A percentile compares a stretch with the other conserved stretches of the same genome.
Conservation (phyloP, 192 early-diverging fungal genomes). For the Globomyces pollinis-pini region DNA sequence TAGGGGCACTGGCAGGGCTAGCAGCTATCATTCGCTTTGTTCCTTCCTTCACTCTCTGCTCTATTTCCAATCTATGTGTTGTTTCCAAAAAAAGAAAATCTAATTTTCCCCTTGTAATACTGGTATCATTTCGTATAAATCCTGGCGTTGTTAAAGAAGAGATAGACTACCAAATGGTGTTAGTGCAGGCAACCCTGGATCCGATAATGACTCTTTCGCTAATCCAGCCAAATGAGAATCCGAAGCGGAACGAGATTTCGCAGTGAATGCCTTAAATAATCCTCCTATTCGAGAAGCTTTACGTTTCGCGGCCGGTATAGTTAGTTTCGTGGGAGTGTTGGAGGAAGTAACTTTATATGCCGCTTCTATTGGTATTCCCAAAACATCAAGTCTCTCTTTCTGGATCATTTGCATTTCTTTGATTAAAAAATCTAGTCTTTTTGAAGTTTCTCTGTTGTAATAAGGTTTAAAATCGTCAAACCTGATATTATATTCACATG, state of each 20-base stretch:
- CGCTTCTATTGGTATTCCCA: background rate
- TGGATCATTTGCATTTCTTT: conserved; percentile 28
- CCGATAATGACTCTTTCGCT: background rate
- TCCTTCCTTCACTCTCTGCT: conserved; percentile 84
- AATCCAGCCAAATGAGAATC: background rate
- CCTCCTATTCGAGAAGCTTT: background rate
- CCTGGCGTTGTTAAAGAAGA: conserved; percentile 32
- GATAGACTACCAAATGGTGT: conserved; percentile 1
- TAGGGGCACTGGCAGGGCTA: background rate
- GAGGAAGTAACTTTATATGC: background rate
- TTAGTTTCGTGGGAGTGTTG: background rate
- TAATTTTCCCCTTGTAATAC: conserved; percentile 43
- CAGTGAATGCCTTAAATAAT: background rate
- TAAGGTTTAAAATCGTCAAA: too few species aligned
- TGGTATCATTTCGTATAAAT: conserved; percentile 33
- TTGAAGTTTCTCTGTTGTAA: conserved; percentile 29
- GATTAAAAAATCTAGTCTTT: conserved; percentile 30
- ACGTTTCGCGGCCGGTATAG: background rate
- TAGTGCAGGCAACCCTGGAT: conserved; percentile 29
- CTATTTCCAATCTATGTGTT: conserved; percentile 85
- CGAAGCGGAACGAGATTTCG: background rate
- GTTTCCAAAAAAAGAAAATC: conserved; percentile 75
- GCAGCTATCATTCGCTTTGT: conserved; percentile 59
- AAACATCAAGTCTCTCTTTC: background rate
- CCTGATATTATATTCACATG: conserved; percentile 62